phyloP scores from a whole-genome alignment of 1,284 basidiomycete species.

The Ceratobasidium theobromae region DNA sequence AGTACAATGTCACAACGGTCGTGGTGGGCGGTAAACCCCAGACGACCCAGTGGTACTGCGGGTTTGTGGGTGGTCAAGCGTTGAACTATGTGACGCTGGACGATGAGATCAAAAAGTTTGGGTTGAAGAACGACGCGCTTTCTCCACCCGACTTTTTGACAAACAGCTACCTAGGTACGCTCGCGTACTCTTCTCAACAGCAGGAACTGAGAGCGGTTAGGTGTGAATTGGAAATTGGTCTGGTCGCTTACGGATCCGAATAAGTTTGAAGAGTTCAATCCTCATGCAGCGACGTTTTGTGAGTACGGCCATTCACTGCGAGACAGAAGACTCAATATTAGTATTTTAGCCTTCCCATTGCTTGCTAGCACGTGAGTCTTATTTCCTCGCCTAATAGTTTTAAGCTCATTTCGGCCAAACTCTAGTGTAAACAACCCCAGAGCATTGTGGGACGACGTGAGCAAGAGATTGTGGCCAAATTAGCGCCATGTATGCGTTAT shows the following conservation, averaged over 20 bases:
- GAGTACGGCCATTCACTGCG: not conserved
- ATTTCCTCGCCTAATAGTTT: not conserved
- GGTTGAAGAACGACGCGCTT: conserved; percentile 57
- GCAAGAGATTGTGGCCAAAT: conserved; percentile 3
- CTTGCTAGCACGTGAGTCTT: conserved; percentile 22
- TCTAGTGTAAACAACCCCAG: conserved; percentile 16
- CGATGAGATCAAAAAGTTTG: conserved; percentile 58
- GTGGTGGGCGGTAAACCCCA: conserved; percentile 57
- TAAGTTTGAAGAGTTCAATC: conserved; percentile 22
- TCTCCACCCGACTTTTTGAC: conserved; percentile 63
- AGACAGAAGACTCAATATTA: not conserved
- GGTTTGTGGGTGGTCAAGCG: conserved; percentile 62
- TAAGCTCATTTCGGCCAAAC: not conserved
- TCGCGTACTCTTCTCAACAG: conserved; percentile 40
- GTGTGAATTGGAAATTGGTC: conserved; percentile 63
- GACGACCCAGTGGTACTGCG: conserved; percentile 59
- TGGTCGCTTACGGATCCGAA: conserved; percentile 55
- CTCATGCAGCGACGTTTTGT: conserved; percentile 15
- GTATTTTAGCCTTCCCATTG: not conserved
- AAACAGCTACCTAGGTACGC: conserved; percentile 30
- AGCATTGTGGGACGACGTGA: conserved; percentile 16
- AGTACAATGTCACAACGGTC: conserved; percentile 57
- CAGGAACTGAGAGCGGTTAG: conserved; percentile 53
- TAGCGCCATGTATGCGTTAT: no score
- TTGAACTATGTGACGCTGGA: conserved; percentile 58